These are phyloP conservation scores for Draba incana DNA, from an alignment of 345 rosid species.

Conservation along the genomic window DNA sequence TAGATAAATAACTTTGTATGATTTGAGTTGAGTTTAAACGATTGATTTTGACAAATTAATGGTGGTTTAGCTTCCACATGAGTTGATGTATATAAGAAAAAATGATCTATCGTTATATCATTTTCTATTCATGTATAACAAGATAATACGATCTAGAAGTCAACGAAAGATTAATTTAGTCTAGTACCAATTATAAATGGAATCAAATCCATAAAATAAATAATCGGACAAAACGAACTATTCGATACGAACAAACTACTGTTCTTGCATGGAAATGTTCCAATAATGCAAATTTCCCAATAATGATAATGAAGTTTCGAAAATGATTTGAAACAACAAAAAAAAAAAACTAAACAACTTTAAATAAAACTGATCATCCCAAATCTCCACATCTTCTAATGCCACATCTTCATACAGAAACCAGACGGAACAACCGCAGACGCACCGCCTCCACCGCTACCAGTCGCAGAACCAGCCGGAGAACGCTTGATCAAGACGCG, in stretches of 20 bases:
- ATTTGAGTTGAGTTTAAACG: no score
- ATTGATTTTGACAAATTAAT: no score
- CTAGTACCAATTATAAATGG: conserved; percentile 12
- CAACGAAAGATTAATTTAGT: conserved; percentile 4
- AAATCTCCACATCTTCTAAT: conserved; percentile 41
- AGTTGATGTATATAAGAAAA: no score
- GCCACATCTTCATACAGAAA: conserved; percentile 98
- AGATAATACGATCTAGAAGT: not conserved
- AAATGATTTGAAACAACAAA: conserved; percentile 13
- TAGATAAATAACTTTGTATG: no score
- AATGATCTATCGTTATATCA: no score
- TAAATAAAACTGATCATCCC: conserved; percentile 16
- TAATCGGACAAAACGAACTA: conserved; percentile 21
- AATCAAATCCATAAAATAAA: conserved; percentile 27
- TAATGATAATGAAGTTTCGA: conserved; percentile 21
- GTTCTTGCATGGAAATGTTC: conserved; percentile 46
- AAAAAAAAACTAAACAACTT: conserved; percentile 1
- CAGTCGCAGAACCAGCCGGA: conserved; percentile 8
- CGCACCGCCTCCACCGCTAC: conserved; percentile 26
- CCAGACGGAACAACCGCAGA: conserved; percentile 79
- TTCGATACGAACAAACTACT: conserved; percentile 10
- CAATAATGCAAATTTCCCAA: conserved; percentile 39
- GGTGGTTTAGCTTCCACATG: no score
- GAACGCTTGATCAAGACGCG: conserved; percentile 62
- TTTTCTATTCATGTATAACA: no score